Base-by-base conservation (phyloP, 106 monocot species). In the Dioscorea alata region DNA sequence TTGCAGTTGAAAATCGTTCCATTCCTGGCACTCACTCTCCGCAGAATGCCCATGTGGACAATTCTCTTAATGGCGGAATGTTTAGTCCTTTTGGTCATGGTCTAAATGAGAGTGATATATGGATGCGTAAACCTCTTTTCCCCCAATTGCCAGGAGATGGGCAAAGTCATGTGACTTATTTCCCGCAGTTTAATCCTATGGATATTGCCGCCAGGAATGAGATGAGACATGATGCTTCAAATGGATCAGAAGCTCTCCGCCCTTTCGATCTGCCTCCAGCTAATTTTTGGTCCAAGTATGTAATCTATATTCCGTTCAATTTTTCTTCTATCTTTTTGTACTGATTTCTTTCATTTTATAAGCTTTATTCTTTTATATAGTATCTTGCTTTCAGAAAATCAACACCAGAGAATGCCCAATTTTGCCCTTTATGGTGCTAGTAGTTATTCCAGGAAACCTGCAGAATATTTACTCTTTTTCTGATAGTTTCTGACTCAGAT, bases 221-320 rank as follows among this genome's bases (percentile, higher is more conserved):
- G 6, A 60, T 42, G 61, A 65, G 25, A 31, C 70, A 64, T 57
- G 74, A 60, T 35, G 73, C 49, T 61, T 49, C 76, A 49, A 71
- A 68, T 6, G 73, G 71, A 56, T 71, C 74, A 76, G 69, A 64
- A 51, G 59, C 68, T 60, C 33, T 69, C 25, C 59, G 75, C 50
- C 63, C 80, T 24, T 69, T 81, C 75, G 85, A 68, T 50, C 66
- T 70, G 21, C 65, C 80, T 67, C 69, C 79, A 19, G 60, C 67
- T 70, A 70, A 72, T 80, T 64, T 50, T 72, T 89, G 89, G 93
- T 63, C 89, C 79, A 93, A 82, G 93, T 93, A 82, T 84, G 93
- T 81, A 48, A 12, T 64, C 52, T 21, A 5, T 18, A 54, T 13
- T 19, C 54, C 6, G 28, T 28, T 28, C 28, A 28, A 3, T 28